These are phyloP conservation scores for Fusarium sp. DNA, from an alignment of 2,329 filamentous ascomycete genomes.

Conservation along the genomic window DNA sequence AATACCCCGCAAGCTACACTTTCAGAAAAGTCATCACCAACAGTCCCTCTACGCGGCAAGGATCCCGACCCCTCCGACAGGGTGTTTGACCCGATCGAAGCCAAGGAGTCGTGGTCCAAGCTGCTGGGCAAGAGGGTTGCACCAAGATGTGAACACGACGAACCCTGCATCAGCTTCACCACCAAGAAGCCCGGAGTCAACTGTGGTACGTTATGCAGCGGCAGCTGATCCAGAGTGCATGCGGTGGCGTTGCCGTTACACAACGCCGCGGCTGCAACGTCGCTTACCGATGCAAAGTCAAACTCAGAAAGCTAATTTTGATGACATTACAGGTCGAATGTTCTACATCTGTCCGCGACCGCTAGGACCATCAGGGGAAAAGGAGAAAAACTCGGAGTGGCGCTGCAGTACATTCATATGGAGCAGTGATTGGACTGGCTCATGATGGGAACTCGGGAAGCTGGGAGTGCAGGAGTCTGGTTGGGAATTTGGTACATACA, in stretches of 20 bases:
- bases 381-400: constrained; percentile 88
- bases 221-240: constrained; percentile 9
- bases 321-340: constrained; percentile 60
- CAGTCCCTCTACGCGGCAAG: not conserved
- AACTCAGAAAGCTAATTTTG: constrained; percentile 36
- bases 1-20: not conserved
- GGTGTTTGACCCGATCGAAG: constrained; percentile 75
- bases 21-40: constrained; percentile 1
- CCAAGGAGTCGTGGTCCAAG: constrained; percentile 87
- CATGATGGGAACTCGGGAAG: not conserved
- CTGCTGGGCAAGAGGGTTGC: constrained; percentile 79
- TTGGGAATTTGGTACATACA: not conserved
- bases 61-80: constrained; percentile 48
- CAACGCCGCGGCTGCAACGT: constrained; percentile 10
- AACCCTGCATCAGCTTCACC: constrained; percentile 83
- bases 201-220: constrained; percentile 62
- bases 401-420: constrained; percentile 86
- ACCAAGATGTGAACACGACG: constrained; percentile 87
- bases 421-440: constrained; percentile 68
- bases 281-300: not conserved
- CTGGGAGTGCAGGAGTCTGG: not conserved
- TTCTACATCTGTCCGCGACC: constrained; percentile 77
- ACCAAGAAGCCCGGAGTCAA: constrained; percentile 94
- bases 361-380: constrained; percentile 84
- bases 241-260: constrained; percentile 20